These are phyloP conservation scores for Didymella exigua DNA, from an alignment of 2,329 filamentous ascomycete species.

Conservation along the genomic window DNA sequence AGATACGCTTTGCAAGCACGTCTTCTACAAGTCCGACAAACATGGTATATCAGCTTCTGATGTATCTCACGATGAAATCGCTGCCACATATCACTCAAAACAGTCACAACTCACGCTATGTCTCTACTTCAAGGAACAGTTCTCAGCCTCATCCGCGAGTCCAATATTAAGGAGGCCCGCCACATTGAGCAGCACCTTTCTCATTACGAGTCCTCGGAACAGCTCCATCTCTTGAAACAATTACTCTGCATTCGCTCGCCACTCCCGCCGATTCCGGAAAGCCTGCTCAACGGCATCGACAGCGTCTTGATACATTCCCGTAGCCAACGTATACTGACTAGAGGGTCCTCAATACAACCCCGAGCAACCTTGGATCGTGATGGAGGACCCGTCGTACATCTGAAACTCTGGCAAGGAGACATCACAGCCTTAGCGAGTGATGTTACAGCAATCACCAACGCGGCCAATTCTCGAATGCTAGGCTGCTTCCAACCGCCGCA, in stretches of 20 bases:
- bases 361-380: conserved; percentile 1
- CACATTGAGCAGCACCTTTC: conserved; percentile 20
- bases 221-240: conserved; percentile 26
- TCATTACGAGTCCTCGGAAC: conserved; percentile 20
- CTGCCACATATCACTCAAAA: not conserved
- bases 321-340: conserved; percentile 21
- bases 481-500: conserved; percentile 46
- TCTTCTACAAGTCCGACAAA: not conserved
- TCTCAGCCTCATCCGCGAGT: conserved; percentile 20
- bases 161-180: conserved; percentile 12
- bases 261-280: conserved; percentile 19
- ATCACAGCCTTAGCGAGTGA: conserved; percentile 40
- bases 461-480: conserved; percentile 44
- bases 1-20: conserved; percentile 3
- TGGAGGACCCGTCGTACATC: not conserved
- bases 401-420: conserved; percentile 44
- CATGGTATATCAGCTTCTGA: not conserved
- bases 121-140: conserved; percentile 15
- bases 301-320: conserved; percentile 18
- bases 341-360: conserved; percentile 13
- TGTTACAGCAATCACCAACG: conserved; percentile 46
- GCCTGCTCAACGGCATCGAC: conserved; percentile 25
- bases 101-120: not conserved
- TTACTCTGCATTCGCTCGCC: conserved; percentile 38
- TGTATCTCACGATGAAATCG: not conserved